Evolutionary conservation across 169 alveolate species (phyloP), one percentile per base, ranked within the genome.

Genomic region (Perkinsus olseni): DNA sequence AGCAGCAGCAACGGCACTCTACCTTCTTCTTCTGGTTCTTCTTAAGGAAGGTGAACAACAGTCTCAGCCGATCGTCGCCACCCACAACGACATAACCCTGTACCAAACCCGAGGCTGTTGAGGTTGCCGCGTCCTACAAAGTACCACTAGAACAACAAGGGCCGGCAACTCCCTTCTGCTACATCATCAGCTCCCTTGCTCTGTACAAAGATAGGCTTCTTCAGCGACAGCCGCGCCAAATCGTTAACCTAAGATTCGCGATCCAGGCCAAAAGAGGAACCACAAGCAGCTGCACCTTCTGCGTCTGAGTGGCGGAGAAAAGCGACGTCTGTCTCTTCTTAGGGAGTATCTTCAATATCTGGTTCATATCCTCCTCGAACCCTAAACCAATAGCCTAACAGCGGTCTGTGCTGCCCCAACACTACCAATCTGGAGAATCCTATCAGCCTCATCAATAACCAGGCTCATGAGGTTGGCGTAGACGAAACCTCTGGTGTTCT

Each of bases 281-380:
- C 90, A 17, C 90, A 10, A 91, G n/a, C 1, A 10, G 51, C 91
- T 91, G 91, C 21, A 97, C 98, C 95, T 99, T 99, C 82, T 99
- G 98, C 39, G 99, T 98, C 95, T 98, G 98, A 0, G 99, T 99
- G 0, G 99, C 99, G 3, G 99, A 99, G 97, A 99, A 99, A 38
- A 99, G 96, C 48, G 99, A 96, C 37, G 99, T 99, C 94, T 99
- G 99, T 91, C 99, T 96, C 93, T 99, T 99, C 94, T 97, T 96
- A 13, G 99, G 99, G 74, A 99, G 94, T 74, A 98, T 94, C 95
- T 98, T 98, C 74, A 99, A 96, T 74, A 99, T 99, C 96, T 98
- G 97, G 94, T 98, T 99, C 99, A 99, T 97, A 96, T 99, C 99
- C 95, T 98, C 99, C 96, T 99, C 99, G 95, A 99, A 99, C n/a